Evolutionary conservation across 2,329 filamentous ascomycete genomes (phyloP).

Genomic region (Fusarium praegraminearum): DNA sequence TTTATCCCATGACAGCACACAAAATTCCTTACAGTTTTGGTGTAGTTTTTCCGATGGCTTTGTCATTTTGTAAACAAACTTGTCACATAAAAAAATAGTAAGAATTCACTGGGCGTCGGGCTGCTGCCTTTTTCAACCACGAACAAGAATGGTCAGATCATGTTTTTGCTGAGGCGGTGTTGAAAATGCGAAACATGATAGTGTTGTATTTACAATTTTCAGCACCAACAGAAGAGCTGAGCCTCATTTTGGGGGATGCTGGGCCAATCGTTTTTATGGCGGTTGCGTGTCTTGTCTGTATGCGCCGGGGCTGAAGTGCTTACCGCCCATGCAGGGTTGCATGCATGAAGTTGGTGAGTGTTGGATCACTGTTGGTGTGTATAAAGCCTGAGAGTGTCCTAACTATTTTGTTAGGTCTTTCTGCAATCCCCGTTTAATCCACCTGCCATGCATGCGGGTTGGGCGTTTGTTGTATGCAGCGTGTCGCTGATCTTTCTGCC

Average conservation of each 20-base stretch:
- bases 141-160: neutral
- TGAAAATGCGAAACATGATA: neutral
- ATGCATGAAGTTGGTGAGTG: neutral
- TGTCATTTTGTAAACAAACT: neutral
- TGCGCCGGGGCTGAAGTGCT: neutral
- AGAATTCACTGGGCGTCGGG: neutral
- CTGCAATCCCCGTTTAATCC: too few species aligned
- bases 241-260: neutral
- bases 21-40: conserved; percentile 6
- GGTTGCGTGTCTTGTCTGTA: neutral
- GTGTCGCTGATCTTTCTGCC: neutral
- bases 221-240: neutral
- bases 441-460: neutral
- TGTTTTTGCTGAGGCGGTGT: neutral
- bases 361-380: neutral
- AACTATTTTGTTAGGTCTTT: neutral
- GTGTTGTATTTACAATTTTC: neutral
- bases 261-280: neutral
- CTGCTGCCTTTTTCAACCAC: neutral
- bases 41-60: neutral
- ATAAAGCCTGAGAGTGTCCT: neutral
- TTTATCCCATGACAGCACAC: conserved; percentile 24
- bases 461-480: neutral
- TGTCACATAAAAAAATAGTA: conserved; percentile 2
- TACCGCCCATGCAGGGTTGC: neutral